Conservation (phyloP, 805 yeast genomes). For the Helenozyma rhizophorensis region DNA sequence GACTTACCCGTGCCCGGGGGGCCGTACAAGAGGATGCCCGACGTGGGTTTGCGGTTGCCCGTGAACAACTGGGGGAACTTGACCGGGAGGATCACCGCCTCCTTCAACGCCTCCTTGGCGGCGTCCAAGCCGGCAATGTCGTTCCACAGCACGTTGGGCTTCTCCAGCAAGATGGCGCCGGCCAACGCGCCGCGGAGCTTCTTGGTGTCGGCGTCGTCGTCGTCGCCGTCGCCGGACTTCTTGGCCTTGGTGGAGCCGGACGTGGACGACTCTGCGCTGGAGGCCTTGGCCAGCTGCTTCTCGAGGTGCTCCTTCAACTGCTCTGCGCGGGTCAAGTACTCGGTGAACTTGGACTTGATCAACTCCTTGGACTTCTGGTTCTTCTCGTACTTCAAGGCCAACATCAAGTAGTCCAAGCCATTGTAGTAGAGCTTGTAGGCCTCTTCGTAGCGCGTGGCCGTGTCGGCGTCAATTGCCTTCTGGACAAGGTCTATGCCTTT, state of each 20-base stretch:
- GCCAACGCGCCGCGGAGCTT: conserved; percentile 87
- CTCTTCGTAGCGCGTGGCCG: conserved; percentile 84
- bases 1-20: conserved; percentile 98
- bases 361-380: conserved; percentile 85
- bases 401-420: conserved; percentile 91
- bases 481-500: conserved; percentile 95
- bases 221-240: conserved; percentile 52
- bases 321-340: conserved; percentile 89
- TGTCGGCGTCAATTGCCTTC: conserved; percentile 92
- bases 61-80: conserved; percentile 93
- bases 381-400: conserved; percentile 90
- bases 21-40: conserved; percentile 71
- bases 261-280: conserved; percentile 47
- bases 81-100: conserved; percentile 95
- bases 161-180: conserved; percentile 86
- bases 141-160: conserved; percentile 89
- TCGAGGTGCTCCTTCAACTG: conserved; percentile 87
- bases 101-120: conserved; percentile 95
- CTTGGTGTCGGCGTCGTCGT: conserved; percentile 78
- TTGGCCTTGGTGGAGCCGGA: conserved; percentile 56
- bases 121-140: conserved; percentile 94
- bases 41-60: conserved; percentile 89
- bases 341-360: conserved; percentile 83
- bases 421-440: conserved; percentile 91
- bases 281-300: conserved; percentile 45